phyloP scores from a whole-genome alignment of 1,284 basidiomycete genomes.

The Trametes hirsuta region DNA sequence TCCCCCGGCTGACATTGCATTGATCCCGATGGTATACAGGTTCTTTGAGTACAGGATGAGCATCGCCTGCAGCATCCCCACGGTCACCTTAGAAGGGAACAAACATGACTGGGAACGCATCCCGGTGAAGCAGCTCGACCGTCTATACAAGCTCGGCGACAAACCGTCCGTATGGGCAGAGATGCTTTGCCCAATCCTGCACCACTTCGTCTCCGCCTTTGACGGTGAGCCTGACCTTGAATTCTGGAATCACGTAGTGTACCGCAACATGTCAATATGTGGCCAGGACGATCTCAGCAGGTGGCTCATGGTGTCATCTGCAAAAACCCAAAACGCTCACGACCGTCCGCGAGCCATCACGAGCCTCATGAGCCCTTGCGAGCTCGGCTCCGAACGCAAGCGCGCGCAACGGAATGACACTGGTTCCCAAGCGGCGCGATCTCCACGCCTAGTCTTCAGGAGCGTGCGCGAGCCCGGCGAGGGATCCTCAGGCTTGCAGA shows the following conservation, averaged over 20 bases:
- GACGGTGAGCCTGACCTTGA: constrained; percentile 35
- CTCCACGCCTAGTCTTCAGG: too few relatives aligned
- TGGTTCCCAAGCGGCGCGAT: too few relatives aligned
- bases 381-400: too few relatives aligned
- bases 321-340: too few relatives aligned
- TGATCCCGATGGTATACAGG: background rate
- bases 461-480: too few relatives aligned
- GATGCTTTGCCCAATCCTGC: constrained; percentile 41
- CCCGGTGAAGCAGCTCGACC: constrained; percentile 36
- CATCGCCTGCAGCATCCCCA: constrained; percentile 47
- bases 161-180: constrained; percentile 38
- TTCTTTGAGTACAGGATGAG: background rate
- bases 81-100: constrained; percentile 48
- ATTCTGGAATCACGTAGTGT: constrained; percentile 41
- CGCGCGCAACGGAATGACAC: too few relatives aligned
- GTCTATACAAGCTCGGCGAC: constrained; percentile 39
- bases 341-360: too few relatives aligned
- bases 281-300: constrained; percentile 33
- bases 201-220: constrained; percentile 40
- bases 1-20: background rate
- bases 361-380: too few relatives aligned
- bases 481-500: too few relatives aligned
- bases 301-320: constrained; percentile 45
- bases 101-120: constrained; percentile 42
- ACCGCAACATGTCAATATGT: constrained; percentile 20